Evolutionary conservation across 164 flowering plant genomes (phyloP).

Genomic region (Protea cynaroides): DNA sequence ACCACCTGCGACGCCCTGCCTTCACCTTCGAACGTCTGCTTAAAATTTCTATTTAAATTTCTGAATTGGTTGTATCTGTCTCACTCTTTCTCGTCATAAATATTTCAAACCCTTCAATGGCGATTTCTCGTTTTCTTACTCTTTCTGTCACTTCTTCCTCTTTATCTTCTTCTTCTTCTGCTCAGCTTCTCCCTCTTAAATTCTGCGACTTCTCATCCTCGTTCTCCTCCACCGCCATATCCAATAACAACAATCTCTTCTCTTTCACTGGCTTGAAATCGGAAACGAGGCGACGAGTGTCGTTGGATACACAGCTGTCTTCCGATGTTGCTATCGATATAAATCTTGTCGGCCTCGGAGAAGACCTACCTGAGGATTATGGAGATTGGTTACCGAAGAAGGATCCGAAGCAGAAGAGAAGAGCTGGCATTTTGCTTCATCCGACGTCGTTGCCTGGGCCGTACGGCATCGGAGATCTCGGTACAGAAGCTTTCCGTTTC

Average conservation of each 20-base stretch:
- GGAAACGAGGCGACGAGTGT: background rate
- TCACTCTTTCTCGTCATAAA: background rate
- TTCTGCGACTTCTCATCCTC: slow-evolving; percentile 3
- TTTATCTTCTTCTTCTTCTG: background rate
- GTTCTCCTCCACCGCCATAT: background rate
- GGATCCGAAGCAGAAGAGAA: slow-evolving; percentile 37
- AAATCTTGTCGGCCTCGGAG: slow-evolving; percentile 33
- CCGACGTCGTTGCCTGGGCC: slow-evolving; percentile 90
- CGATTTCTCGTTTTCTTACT: slow-evolving; percentile 7
- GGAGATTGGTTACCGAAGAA: slow-evolving; percentile 43
- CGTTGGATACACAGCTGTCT: background rate
- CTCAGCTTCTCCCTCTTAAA: slow-evolving; percentile 6
- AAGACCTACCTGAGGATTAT: slow-evolving; percentile 68
- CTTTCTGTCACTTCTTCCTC: slow-evolving; percentile 4
- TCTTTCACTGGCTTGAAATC: slow-evolving; percentile 2
- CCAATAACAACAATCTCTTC: background rate
- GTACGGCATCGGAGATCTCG: slow-evolving; percentile 84
- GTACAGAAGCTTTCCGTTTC: slow-evolving; percentile 66
- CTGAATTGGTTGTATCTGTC: background rate
- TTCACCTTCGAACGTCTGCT: background rate
- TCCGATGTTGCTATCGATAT: background rate
- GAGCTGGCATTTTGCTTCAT: slow-evolving; percentile 88
- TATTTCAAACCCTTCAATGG: slow-evolving; percentile 7
- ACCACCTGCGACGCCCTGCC: background rate
- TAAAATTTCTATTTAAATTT: too few species aligned